Evolutionary conservation across 176 grass and related monocot genomes (phyloP).

Genomic region (Thinopyrum elongatum): DNA sequence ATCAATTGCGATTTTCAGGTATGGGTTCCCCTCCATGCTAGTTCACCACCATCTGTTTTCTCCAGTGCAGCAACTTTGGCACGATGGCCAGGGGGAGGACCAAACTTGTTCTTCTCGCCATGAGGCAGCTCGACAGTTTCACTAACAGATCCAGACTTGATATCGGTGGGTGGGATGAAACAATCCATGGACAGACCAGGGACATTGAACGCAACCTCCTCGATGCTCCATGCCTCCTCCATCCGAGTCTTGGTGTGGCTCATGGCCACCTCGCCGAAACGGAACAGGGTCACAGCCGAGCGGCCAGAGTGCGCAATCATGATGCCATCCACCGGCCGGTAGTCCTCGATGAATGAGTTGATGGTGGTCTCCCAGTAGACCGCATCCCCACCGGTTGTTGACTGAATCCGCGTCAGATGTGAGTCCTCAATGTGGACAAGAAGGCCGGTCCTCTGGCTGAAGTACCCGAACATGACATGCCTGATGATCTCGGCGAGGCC

Average conservation of each 20-base stretch:
- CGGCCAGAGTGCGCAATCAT: conserved; percentile 69
- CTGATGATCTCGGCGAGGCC: conserved; percentile 64
- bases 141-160: conserved; percentile 58
- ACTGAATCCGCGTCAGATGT: conserved; percentile 65
- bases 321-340: conserved; percentile 67
- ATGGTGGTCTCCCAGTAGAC: conserved; percentile 77
- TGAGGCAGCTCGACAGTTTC: conserved; percentile 50
- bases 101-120: conserved; percentile 35
- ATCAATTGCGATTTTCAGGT: conserved; percentile 24
- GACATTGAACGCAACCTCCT: conserved; percentile 81
- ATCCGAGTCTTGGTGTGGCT: conserved; percentile 74
- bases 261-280: conserved; percentile 83
- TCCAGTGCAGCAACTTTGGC: conserved; percentile 53
- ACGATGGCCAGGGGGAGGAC: conserved; percentile 11
- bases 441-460: conserved; percentile 76
- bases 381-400: conserved; percentile 42
- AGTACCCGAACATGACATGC: conserved; percentile 69
- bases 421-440: conserved; percentile 78
- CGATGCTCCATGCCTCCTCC: conserved; percentile 83
- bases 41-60: conserved; percentile 24
- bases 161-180: conserved; percentile 74
- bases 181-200: conserved; percentile 69
- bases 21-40: conserved; percentile 39
- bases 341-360: conserved; percentile 66
- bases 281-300: conserved; percentile 60